Evolutionary conservation across 2,329 filamentous ascomycete genomes (phyloP).

Genomic region (Colletotrichum scovillei): DNA sequence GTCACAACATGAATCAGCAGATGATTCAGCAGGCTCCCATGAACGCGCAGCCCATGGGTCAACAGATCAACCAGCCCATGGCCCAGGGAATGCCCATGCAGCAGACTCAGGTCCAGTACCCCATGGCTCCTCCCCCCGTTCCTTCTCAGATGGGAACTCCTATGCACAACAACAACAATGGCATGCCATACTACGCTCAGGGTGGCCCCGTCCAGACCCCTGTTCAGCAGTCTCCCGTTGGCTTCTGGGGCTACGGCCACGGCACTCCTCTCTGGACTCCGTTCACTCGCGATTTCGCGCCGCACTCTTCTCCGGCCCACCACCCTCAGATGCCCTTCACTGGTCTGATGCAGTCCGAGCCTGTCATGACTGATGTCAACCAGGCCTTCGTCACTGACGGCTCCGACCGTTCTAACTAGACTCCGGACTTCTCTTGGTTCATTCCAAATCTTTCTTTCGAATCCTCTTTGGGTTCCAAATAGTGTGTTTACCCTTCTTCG

Average conservation of each 20-base stretch:
- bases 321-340: not conserved
- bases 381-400: not conserved
- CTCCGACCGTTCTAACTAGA: not conserved
- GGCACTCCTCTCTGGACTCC: conserved; percentile 34
- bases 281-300: conserved; percentile 20
- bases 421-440: not conserved
- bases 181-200: conserved; percentile 13
- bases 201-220: conserved; percentile 23
- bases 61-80: not conserved
- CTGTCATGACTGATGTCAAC: conserved; percentile 8
- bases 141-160: conserved; percentile 24
- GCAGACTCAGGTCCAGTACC: conserved; percentile 18
- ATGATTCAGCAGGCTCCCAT: not conserved
- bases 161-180: conserved; percentile 18
- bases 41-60: not conserved
- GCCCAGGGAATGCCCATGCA: conserved; percentile 18
- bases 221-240: conserved; percentile 28
- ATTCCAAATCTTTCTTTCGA: not conserved
- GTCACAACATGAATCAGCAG: not conserved
- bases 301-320: conserved; percentile 20
- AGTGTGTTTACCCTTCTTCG: conserved; percentile 8
- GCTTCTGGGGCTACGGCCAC: conserved; percentile 32
- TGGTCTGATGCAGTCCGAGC: conserved; percentile 29
- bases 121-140: conserved; percentile 22
- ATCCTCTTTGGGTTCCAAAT: not conserved